Evolutionary conservation across 169 alveolate species (phyloP), one percentile per base, ranked within the genome.

Genomic region (Eimeria necatrix): DNA sequence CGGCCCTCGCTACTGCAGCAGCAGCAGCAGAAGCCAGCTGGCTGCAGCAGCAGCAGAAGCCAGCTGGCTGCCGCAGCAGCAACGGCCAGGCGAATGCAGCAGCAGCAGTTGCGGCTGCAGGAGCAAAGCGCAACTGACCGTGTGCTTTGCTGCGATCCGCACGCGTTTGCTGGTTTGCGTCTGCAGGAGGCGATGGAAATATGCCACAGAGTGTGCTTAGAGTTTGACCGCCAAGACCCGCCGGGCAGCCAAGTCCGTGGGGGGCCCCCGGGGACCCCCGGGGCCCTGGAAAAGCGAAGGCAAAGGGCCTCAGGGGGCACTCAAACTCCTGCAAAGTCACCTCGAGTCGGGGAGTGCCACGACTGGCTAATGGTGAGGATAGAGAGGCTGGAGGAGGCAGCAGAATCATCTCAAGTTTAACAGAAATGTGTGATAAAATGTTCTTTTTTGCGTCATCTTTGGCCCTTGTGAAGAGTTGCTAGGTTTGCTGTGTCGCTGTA

Each of bases 301-400:
- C 64, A 22, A 48, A 56, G 80, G 64, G 48, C 64, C n/a, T 48
- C 83, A 56, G 59, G 83, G 88, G 87, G 32, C 60, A 56, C 24
- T 49, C 59, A 89, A 70, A 56, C 81, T 22, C 83, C 49, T 24
- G 20, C 74, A 32, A 68, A 64, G 18, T 90, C 95, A 4, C 90
- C 95, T n/a, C 59, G 95, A 2, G 68, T 90, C 4, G 95, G 95
- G 24, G 95, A 90, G 61, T 90, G 95, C 41, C 95, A 90, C 60
- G 95, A 90, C 52, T 90, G 95, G 95, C 90, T 90, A 4, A 90
- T 90, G 95, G 95, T 90, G 32, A 73, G 87, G 53, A 20, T 12
- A 68, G 12, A 68, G 46, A n/a, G 48, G 12, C 18, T 6, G 12
- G 24, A 61, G 73, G 73, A 61, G 73, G n/a, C 73, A 61, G 73